Percentiles rank a stretch among this genome's conserved stretches.
Conservation (phyloP, 441 rosid genomes). For the Flueggea neowawraea region DNA sequence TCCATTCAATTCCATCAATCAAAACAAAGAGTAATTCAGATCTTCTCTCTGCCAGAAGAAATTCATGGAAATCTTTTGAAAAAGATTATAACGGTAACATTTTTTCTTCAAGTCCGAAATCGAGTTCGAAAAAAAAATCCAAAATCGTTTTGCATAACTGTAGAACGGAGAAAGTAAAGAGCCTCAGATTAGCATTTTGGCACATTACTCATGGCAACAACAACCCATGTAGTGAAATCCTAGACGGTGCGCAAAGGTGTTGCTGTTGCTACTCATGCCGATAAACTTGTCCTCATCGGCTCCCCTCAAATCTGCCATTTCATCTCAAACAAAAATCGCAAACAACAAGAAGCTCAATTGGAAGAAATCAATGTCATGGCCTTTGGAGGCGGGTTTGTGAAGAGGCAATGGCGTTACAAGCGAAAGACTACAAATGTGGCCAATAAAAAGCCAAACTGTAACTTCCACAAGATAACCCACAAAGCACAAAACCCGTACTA, state of each 20-base stretch:
- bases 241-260: conserved; percentile 15
- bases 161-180: no score
- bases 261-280: conserved; percentile 18
- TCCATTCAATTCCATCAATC: no score
- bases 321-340: background rate
- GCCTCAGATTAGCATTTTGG: conserved; percentile 35
- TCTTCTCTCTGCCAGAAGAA: no score
- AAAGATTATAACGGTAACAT: no score
- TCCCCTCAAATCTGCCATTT: background rate
- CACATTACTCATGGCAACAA: conserved; percentile 19
- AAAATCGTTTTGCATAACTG: no score
- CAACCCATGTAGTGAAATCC: conserved; percentile 16
- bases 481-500: conserved; percentile 57
- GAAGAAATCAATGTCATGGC: conserved; percentile 39
- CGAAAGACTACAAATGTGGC: no score
- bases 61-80: no score
- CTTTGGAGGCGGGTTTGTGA: conserved; percentile 69
- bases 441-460: no score
- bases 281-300: conserved; percentile 12
- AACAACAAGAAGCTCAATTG: background rate
- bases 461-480: no score
- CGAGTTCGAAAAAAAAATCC: no score
- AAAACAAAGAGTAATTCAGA: no score
- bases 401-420: background rate
- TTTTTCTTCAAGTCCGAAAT: no score